Evolutionary conservation across 139 green algal species (phyloP).

Genomic region (Medakamo hakoo): DNA sequence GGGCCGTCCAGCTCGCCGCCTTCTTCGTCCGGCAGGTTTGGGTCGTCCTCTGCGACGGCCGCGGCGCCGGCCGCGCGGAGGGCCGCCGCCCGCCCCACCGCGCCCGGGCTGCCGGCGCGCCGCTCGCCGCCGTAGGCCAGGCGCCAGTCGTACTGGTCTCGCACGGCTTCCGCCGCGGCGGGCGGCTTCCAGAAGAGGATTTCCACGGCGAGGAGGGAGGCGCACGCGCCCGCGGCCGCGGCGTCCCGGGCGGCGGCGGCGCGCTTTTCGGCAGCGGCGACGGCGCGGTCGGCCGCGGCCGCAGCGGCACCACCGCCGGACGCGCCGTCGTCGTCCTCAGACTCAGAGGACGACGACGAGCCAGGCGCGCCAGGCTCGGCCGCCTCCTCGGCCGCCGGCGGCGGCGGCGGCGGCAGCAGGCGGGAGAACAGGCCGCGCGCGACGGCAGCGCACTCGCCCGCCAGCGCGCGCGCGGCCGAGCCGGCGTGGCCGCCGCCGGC

Average conservation of each 20-base stretch:
- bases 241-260: neutral
- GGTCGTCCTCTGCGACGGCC: no score
- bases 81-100: no score
- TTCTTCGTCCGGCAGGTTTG: neutral
- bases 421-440: neutral
- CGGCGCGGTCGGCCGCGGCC: no score
- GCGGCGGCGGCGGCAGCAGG: no score
- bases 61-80: no score
- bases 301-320: no score
- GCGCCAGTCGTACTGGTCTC: neutral
- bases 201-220: neutral
- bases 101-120: neutral
- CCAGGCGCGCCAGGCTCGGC: no score
- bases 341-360: no score
- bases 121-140: neutral
- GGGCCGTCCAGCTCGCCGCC: neutral
- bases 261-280: neutral
- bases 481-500: no score
- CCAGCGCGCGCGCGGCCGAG: no score
- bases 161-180: neutral
- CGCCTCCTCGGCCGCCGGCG: no score
- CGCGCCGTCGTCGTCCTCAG: no score
- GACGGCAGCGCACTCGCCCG: neutral
- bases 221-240: neutral
- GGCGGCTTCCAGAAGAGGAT: neutral